phyloP scores from a whole-genome alignment of 2,329 filamentous ascomycete species.

The Myriangium duriaei region DNA sequence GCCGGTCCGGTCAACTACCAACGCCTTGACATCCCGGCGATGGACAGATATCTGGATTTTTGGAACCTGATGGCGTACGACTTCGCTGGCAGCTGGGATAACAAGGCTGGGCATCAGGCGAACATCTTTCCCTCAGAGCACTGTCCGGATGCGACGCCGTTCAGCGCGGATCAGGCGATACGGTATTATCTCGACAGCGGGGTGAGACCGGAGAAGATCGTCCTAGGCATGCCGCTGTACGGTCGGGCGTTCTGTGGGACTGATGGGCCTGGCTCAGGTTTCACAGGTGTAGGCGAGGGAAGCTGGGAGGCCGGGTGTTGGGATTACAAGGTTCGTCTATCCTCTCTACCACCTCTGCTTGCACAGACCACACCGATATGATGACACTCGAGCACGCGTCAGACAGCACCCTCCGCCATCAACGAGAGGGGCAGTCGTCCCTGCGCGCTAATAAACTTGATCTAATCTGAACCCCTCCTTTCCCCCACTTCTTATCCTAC shows the following conservation, averaged over 20 bases:
- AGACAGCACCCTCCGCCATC: background rate
- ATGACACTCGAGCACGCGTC: conserved; percentile 2
- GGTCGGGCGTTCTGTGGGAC: conserved; percentile 75
- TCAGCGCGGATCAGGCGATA: conserved; percentile 61
- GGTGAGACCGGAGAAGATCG: conserved; percentile 59
- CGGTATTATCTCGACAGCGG: conserved; percentile 53
- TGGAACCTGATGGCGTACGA: conserved; percentile 42
- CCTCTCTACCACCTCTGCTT: background rate
- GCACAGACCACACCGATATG: conserved; percentile 8
- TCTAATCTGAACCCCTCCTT: conserved; percentile 24
- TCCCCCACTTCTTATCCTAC: background rate
- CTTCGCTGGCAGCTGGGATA: conserved; percentile 67
- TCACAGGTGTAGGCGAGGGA: conserved; percentile 60
- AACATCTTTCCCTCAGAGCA: conserved; percentile 54
- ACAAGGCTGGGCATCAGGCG: conserved; percentile 59
- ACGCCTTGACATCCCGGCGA: conserved; percentile 28
- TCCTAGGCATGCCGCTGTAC: conserved; percentile 86
- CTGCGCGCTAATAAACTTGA: conserved; percentile 21
- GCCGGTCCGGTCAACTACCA: conserved; percentile 31
- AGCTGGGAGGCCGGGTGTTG: conserved; percentile 76
- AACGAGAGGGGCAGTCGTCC: conserved; percentile 7
- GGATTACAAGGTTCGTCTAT: conserved; percentile 57
- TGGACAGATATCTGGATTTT: conserved; percentile 34
- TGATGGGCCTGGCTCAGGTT: conserved; percentile 57
- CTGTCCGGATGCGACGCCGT: conserved; percentile 56